A percentile compares a stretch with the other conserved stretches of the same genome.
These are phyloP conservation scores for Cyberlindnera nakhonratchasimensis DNA, from an alignment of 805 yeast species.

Conservation along the genomic window DNA sequence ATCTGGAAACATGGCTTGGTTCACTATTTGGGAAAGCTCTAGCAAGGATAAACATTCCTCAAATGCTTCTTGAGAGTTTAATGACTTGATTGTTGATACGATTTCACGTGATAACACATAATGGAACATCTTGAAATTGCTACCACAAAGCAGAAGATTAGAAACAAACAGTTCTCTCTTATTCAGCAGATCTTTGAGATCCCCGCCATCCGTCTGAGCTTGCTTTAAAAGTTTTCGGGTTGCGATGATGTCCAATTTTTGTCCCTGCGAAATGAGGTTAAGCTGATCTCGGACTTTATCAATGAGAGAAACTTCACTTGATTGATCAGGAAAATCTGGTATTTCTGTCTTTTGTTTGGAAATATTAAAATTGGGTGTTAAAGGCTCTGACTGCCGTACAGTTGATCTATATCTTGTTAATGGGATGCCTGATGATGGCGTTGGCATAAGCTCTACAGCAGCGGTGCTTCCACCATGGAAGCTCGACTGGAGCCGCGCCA, in stretches of 20 bases:
- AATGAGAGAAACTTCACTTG: background rate
- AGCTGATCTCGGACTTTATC: background rate
- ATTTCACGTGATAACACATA: background rate
- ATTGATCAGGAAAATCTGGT: background rate
- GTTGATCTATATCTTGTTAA: background rate
- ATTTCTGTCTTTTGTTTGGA: background rate
- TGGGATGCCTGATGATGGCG: background rate
- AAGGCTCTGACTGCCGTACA: background rate
- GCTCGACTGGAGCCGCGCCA: constrained; percentile 5
- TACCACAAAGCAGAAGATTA: background rate
- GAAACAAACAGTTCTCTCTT: background rate
- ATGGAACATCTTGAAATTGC: background rate
- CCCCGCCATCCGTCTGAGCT: background rate
- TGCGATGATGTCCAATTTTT: background rate
- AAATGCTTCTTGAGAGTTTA: background rate
- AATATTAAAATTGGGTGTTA: background rate
- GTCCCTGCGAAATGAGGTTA: background rate
- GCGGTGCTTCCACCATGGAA: background rate
- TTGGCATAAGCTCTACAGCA: background rate
- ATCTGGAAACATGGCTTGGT: background rate
- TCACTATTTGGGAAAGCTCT: background rate
- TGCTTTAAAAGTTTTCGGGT: background rate
- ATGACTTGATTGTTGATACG: background rate
- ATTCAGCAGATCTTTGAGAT: background rate
- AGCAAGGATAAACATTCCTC: background rate